Evolutionary conservation across 345 rosid species (phyloP).

Genomic region (Orychophragmus violaceus): DNA sequence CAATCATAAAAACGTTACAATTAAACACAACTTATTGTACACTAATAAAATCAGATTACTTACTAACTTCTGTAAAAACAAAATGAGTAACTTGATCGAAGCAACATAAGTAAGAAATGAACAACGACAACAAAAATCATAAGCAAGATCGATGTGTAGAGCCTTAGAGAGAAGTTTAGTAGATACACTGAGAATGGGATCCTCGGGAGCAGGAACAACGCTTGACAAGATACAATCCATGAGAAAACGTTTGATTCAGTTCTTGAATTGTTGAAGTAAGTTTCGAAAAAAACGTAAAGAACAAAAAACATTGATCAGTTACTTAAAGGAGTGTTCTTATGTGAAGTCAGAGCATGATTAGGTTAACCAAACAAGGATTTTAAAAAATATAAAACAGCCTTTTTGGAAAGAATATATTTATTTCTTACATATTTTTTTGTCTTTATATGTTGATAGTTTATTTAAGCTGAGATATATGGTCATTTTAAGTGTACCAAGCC

Average conservation of each 20-base stretch:
- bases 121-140: neutral
- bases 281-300: neutral
- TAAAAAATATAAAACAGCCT: neutral
- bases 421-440: neutral
- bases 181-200: conserved; percentile 47
- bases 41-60: neutral
- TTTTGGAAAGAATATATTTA: neutral
- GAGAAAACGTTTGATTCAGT: neutral
- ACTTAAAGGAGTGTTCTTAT: neutral
- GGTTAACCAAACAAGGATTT: neutral
- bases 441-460: neutral
- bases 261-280: neutral
- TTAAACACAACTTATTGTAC: neutral
- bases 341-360: neutral
- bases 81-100: neutral
- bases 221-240: conserved; percentile 41
- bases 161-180: neutral
- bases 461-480: neutral
- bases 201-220: conserved; percentile 42
- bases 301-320: neutral
- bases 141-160: neutral
- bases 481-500: neutral
- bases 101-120: neutral
- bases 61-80: no score
- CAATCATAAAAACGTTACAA: neutral